A percentile compares a stretch with the other conserved stretches of the same genome.
These are phyloP conservation scores for Pseudogymnoascus sp. DNA, from an alignment of 2,329 filamentous ascomycete genomes.

Conservation along the genomic window DNA sequence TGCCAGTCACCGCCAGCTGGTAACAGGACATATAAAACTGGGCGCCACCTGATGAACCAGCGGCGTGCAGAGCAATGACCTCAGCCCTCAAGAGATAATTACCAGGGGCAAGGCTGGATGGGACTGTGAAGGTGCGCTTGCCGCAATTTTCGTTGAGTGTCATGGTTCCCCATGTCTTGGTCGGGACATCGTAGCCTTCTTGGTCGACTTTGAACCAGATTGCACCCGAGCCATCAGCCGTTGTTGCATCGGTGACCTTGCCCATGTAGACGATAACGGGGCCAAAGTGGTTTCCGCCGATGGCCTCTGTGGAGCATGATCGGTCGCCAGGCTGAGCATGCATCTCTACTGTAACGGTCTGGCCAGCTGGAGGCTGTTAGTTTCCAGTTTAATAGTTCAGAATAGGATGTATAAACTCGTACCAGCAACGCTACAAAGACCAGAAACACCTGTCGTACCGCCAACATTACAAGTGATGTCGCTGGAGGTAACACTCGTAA, in stretches of 20 bases:
- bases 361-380: conserved; percentile 45
- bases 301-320: conserved; percentile 41
- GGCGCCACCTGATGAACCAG: conserved; percentile 32
- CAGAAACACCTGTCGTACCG: conserved; percentile 30
- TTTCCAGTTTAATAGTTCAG: conserved; percentile 35
- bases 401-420: conserved; percentile 18
- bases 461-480: conserved; percentile 44
- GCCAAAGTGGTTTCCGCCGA: conserved; percentile 41
- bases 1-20: conserved; percentile 41
- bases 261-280: conserved; percentile 39
- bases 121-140: conserved; percentile 44
- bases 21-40: conserved; percentile 35
- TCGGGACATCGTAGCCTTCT: conserved; percentile 19
- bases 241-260: conserved; percentile 42
- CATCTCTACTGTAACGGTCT: conserved; percentile 44
- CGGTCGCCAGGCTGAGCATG: conserved; percentile 46
- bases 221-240: conserved; percentile 36
- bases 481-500: conserved; percentile 40
- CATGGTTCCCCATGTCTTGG: conserved; percentile 19
- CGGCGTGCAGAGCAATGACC: conserved; percentile 48
- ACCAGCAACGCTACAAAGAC: conserved; percentile 20
- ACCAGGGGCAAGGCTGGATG: conserved; percentile 44
- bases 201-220: conserved; percentile 47
- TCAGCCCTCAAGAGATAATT: conserved; percentile 51
- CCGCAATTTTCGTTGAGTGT: conserved; percentile 29